Conservation (phyloP, 2,329 filamentous ascomycete species). For the Hysterium pulicare region DNA sequence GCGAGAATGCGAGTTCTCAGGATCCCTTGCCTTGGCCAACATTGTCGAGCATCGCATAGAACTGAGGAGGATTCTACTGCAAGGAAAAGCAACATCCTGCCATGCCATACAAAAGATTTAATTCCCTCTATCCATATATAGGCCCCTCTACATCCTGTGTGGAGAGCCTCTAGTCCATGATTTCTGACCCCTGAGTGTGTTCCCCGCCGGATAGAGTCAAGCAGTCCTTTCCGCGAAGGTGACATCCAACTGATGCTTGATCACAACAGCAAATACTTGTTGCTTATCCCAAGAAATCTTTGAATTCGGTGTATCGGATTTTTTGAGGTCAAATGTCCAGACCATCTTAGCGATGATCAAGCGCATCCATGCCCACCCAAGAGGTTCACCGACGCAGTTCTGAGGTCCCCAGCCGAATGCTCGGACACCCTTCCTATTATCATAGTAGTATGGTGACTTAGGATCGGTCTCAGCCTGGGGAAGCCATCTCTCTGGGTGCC, state of each 20-base stretch:
- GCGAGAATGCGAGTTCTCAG: no score
- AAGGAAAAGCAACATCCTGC: no score
- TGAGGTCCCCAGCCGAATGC: slow-evolving; percentile 30
- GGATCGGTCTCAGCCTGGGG: slow-evolving; percentile 10
- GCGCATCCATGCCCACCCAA: slow-evolving; percentile 36
- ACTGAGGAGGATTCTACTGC: no score
- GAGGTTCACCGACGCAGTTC: slow-evolving; percentile 26
- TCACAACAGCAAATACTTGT: slow-evolving; percentile 8
- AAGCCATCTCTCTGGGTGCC: slow-evolving; percentile 22
- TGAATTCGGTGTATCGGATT: slow-evolving; percentile 3
- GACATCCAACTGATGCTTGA: slow-evolving; percentile 8
- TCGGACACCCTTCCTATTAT: slow-evolving; percentile 24
- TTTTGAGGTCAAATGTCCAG: slow-evolving; percentile 25
- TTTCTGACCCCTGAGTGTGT: no score
- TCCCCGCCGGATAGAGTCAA: no score
- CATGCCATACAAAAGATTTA: no score
- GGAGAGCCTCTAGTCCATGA: no score
- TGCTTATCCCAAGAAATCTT: slow-evolving; percentile 7
- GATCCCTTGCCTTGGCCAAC: no score
- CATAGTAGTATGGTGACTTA: slow-evolving; percentile 21
- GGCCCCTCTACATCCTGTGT: no score
- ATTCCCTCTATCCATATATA: no score
- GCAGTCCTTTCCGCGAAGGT: no score
- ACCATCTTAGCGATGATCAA: slow-evolving; percentile 35
- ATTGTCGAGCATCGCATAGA: no score